Percentiles rank a stretch among this genome's conserved stretches.
Evolutionary conservation across 495 filamentous ascomycete genomes (phyloP).

Genomic region (Clohesyomyces aquaticus): DNA sequence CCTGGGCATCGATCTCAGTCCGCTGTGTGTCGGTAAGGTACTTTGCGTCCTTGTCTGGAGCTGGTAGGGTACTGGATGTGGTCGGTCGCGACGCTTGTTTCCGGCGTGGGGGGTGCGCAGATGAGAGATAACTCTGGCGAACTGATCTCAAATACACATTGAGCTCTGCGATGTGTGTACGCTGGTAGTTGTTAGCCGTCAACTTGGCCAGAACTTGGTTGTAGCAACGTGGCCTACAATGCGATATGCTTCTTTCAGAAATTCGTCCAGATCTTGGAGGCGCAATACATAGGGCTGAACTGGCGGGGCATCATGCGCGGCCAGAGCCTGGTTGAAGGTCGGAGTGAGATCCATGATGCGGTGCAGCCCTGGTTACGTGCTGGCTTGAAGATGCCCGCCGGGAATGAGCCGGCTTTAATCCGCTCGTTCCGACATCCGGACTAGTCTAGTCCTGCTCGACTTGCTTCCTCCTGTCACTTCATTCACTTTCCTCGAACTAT

Average conservation of each 20-base stretch:
- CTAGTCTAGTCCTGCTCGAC: not conserved
- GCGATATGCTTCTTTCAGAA: constrained; percentile 91
- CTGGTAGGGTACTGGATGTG: constrained; percentile 45
- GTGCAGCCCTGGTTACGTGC: constrained; percentile 40
- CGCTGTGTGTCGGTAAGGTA: constrained; percentile 49
- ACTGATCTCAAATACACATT: constrained; percentile 76
- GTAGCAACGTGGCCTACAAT: constrained; percentile 65
- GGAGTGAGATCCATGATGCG: constrained; percentile 66
- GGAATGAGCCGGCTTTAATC: not conserved
- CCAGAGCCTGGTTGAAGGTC: constrained; percentile 69
- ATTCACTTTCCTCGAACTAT: not conserved
- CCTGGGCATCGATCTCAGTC: constrained; percentile 78
- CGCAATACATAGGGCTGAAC: constrained; percentile 49
- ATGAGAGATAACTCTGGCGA: constrained; percentile 89
- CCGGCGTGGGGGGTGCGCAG: constrained; percentile 57
- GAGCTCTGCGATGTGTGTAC: constrained; percentile 79
- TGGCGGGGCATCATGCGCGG: constrained; percentile 56
- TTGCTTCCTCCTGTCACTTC: not conserved
- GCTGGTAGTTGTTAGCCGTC: constrained; percentile 56
- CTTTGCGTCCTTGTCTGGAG: constrained; percentile 67
- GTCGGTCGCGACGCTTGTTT: constrained; percentile 49
- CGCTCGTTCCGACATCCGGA: not conserved
- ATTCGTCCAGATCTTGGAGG: constrained; percentile 71
- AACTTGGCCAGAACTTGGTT: not conserved
- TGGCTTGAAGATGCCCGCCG: constrained; percentile 2